These are phyloP conservation scores for Curvularia eragrostidis DNA, from an alignment of 2,329 filamentous ascomycete species.

Conservation along the genomic window DNA sequence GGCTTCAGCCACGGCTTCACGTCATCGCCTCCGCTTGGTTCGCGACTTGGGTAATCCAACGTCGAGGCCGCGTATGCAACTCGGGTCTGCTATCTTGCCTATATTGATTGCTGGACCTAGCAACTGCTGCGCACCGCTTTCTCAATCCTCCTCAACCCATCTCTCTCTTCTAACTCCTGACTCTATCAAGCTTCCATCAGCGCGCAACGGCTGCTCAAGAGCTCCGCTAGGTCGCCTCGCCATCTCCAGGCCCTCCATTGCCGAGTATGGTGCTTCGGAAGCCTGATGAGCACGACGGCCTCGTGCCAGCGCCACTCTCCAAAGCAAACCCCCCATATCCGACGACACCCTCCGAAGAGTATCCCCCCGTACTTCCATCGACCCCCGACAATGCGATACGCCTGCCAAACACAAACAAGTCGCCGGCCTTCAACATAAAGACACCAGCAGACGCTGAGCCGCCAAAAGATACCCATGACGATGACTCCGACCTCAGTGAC, in stretches of 20 bases:
- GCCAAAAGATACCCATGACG: slow-evolving; percentile 31
- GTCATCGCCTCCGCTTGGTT: slow-evolving; percentile 23
- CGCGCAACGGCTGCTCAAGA: slow-evolving; percentile 4
- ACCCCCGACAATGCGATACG: slow-evolving; percentile 32
- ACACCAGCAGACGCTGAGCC: slow-evolving; percentile 33
- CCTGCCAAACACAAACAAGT: slow-evolving; percentile 44
- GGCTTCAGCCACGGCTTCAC: slow-evolving; percentile 14
- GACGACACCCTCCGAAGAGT: slow-evolving; percentile 49
- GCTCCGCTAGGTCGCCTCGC: neutral
- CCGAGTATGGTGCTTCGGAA: slow-evolving; percentile 56
- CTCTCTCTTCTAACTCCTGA: neutral
- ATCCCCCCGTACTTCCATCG: slow-evolving; percentile 32
- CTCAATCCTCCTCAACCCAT: neutral
- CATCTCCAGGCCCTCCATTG: slow-evolving; percentile 7
- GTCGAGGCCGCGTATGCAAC: slow-evolving; percentile 15
- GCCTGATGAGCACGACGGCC: slow-evolving; percentile 43
- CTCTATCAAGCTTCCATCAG: neutral
- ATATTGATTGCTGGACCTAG: neutral
- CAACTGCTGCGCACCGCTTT: neutral
- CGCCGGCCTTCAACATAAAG: slow-evolving; percentile 52
- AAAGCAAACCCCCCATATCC: slow-evolving; percentile 56
- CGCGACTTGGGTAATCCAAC: slow-evolving; percentile 6
- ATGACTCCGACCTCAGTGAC: slow-evolving; percentile 41
- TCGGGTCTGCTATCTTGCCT: slow-evolving; percentile 6
- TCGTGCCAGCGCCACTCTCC: slow-evolving; percentile 51